phyloP scores from a whole-genome alignment of 1,284 basidiomycete genomes.

The Phenoliferia sp. region DNA sequence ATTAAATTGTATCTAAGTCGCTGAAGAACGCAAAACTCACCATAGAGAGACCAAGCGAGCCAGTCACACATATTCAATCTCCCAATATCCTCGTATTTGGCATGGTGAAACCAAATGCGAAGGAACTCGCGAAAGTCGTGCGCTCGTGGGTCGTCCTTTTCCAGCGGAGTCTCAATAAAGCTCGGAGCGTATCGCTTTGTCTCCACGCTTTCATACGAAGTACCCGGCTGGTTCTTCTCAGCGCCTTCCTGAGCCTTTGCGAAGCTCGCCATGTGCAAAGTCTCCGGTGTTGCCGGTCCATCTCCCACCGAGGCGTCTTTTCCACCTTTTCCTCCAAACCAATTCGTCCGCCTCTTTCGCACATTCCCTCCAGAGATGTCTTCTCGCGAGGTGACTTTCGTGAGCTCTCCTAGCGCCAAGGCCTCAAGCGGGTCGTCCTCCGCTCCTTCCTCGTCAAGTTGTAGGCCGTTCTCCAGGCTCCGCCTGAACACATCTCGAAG shows the following conservation, averaged over 20 bases:
- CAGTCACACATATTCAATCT: constrained; percentile 64
- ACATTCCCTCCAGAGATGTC: neutral
- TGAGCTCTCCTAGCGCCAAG: neutral
- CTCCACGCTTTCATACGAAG: neutral
- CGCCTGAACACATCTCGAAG: constrained; percentile 58
- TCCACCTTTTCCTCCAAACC: neutral
- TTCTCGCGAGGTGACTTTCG: neutral
- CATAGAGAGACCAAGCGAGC: constrained; percentile 75
- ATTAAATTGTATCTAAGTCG: neutral
- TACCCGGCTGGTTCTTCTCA: neutral
- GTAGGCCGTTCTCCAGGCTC: constrained; percentile 50
- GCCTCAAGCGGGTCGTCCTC: neutral
- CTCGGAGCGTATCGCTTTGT: constrained; percentile 3
- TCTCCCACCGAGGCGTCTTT: neutral
- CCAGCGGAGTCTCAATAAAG: constrained; percentile 15
- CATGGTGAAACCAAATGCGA: constrained; percentile 53
- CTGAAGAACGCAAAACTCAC: neutral
- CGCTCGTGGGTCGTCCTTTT: constrained; percentile 60
- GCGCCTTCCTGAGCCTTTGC: neutral
- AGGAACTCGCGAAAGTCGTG: constrained; percentile 67
- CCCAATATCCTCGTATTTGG: constrained; percentile 48
- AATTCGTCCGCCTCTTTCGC: neutral
- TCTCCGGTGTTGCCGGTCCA: neutral
- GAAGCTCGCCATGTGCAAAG: neutral
- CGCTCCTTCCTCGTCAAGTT: constrained; percentile 2